phyloP scores from a whole-genome alignment of 192 early-diverging fungal genomes.

The Rhizoclosmatium globosum region DNA sequence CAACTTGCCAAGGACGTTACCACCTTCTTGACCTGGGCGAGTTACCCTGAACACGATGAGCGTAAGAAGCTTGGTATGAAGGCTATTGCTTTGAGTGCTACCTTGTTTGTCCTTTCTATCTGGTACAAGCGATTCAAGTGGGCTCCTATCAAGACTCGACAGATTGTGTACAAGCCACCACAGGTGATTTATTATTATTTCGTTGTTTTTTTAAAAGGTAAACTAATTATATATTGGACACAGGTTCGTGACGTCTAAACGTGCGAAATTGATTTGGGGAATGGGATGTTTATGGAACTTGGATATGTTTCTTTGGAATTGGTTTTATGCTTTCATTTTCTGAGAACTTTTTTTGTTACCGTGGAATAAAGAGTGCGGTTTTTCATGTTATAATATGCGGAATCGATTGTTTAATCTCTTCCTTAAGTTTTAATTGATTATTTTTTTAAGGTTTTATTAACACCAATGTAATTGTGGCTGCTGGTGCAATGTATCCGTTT shows the following conservation, averaged over 20 bases:
- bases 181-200: slow-evolving; percentile 16
- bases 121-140: slow-evolving; percentile 96
- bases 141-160: slow-evolving; percentile 89
- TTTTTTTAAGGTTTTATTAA: too few relatives aligned
- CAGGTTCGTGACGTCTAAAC: slow-evolving; percentile 34
- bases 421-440: too few relatives aligned
- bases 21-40: slow-evolving; percentile 93
- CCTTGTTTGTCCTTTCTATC: slow-evolving; percentile 78
- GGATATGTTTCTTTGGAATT: too few relatives aligned
- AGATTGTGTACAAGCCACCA: slow-evolving; percentile 78
- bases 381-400: too few relatives aligned
- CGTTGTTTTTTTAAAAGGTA: background rate
- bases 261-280: too few relatives aligned
- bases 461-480: too few relatives aligned
- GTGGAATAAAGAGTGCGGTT: too few relatives aligned
- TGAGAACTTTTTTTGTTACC: too few relatives aligned
- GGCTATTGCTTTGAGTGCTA: slow-evolving; percentile 75
- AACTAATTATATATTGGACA: background rate
- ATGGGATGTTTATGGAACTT: too few relatives aligned
- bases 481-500: too few relatives aligned
- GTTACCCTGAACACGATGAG: slow-evolving; percentile 96
- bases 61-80: slow-evolving; percentile 96
- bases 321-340: too few relatives aligned
- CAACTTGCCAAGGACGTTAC: slow-evolving; percentile 98
- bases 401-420: too few relatives aligned